Percentiles rank a stretch among this genome's conserved stretches.
phyloP scores from a whole-genome alignment of 1,139 yeast genomes.

The Suhomyces guaymorum region DNA sequence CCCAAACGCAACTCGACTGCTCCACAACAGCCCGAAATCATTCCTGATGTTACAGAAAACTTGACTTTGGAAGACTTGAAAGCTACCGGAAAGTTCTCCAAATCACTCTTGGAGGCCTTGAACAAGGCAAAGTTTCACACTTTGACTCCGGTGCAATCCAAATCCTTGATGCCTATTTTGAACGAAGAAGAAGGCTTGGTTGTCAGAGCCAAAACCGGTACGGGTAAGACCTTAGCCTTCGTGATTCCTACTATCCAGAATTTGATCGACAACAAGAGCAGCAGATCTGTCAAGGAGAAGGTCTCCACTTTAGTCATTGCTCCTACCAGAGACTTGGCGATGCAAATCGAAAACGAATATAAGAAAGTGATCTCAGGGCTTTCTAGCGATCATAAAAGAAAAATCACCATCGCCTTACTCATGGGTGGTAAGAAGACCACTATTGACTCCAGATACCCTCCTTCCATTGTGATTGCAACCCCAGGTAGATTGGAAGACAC shows the following conservation, averaged over 20 bases:
- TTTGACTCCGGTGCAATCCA: slow-evolving; percentile 80
- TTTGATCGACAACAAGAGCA: slow-evolving; percentile 14
- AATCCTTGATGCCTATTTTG: slow-evolving; percentile 67
- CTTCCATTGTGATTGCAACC: slow-evolving; percentile 73
- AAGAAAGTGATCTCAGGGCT: slow-evolving; percentile 38
- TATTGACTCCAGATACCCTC: slow-evolving; percentile 23
- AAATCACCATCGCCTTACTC: slow-evolving; percentile 26
- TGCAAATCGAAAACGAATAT: slow-evolving; percentile 74
- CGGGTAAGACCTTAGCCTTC: slow-evolving; percentile 92
- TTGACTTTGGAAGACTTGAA: slow-evolving; percentile 10
- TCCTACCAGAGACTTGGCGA: slow-evolving; percentile 91
- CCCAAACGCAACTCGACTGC: slow-evolving; percentile 1
- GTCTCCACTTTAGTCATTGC: slow-evolving; percentile 71
- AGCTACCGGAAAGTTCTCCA: slow-evolving; percentile 13
- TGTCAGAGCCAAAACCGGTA: slow-evolving; percentile 91
- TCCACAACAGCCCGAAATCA: neutral
- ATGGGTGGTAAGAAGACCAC: slow-evolving; percentile 43
- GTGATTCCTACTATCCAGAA: slow-evolving; percentile 72
- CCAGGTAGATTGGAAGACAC: slow-evolving; percentile 83
- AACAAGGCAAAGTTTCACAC: slow-evolving; percentile 42
- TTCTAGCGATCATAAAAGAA: slow-evolving; percentile 15
- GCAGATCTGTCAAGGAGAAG: slow-evolving; percentile 18
- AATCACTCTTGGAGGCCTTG: slow-evolving; percentile 31
- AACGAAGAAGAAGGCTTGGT: slow-evolving; percentile 63
- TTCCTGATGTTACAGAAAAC: slow-evolving; percentile 2